A percentile compares a stretch with the other conserved stretches of the same genome.
Evolutionary conservation across 768 basidiomycete genomes (phyloP).

Genomic region (Lentinula sp.): DNA sequence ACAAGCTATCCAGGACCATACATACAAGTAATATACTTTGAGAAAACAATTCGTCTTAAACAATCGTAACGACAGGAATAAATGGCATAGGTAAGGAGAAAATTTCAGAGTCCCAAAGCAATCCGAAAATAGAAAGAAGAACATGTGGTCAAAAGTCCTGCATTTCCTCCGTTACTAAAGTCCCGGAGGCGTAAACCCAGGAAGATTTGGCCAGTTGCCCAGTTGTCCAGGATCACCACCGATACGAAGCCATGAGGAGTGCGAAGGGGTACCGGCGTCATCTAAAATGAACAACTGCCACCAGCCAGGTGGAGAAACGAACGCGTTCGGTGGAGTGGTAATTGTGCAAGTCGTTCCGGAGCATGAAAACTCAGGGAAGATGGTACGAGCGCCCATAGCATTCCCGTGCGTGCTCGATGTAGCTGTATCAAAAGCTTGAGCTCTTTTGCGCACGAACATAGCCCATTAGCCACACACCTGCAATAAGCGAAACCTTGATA

Average conservation of each 20-base stretch:
- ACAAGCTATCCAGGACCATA: too few relatives aligned
- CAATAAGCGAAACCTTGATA: conserved; percentile 60
- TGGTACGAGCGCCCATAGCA: conserved; percentile 62
- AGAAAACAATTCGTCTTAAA: too few relatives aligned
- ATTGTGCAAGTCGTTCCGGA: conserved; percentile 70
- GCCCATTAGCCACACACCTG: conserved; percentile 35
- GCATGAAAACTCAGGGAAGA: conserved; percentile 72
- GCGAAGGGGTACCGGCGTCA: conserved; percentile 65
- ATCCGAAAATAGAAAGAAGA: background rate
- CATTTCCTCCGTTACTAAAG: background rate
- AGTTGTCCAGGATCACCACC: conserved; percentile 68
- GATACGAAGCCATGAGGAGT: conserved; percentile 70
- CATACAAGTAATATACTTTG: too few relatives aligned
- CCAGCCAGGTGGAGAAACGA: conserved; percentile 71
- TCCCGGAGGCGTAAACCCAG: conserved; percentile 47
- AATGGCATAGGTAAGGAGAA: too few relatives aligned
- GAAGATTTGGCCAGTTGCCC: conserved; percentile 68
- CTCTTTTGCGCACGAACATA: background rate
- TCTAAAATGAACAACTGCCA: conserved; percentile 73
- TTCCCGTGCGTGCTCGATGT: conserved; percentile 77
- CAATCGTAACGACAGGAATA: too few relatives aligned
- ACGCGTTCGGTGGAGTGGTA: conserved; percentile 65
- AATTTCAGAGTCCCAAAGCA: background rate
- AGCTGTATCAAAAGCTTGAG: conserved; percentile 28
- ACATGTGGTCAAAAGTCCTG: background rate